A percentile compares a stretch with the other conserved stretches of the same genome.
Conservation (phyloP, 176 grass and related monocot genomes). For the Triticum aestivum region DNA sequence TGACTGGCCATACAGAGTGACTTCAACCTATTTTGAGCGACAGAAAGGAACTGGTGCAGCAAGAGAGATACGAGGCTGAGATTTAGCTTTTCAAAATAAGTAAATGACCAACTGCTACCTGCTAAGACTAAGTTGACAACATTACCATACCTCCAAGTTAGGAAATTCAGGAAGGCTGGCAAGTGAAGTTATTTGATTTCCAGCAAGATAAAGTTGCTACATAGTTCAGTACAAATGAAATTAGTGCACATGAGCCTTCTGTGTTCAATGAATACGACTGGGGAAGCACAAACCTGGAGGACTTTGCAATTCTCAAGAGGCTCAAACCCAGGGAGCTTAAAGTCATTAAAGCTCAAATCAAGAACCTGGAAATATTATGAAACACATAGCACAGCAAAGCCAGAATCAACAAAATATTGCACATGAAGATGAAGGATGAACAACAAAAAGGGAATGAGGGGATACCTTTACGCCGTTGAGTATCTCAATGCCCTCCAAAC, state of each 20-base stretch:
- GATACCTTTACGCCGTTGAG: conserved; percentile 90
- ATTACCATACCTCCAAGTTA: conserved; percentile 89
- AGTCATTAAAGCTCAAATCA: conserved; percentile 99
- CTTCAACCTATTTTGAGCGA: conserved; percentile 90
- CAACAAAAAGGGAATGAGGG: conserved; percentile 13
- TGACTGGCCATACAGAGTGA: conserved; percentile 83
- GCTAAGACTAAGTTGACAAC: conserved; percentile 23
- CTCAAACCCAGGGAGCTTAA: conserved; percentile 78
- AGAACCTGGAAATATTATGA: conserved; percentile 62
- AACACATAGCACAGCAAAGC: conserved; percentile 15
- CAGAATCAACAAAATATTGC: conserved; percentile 5
- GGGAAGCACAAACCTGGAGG: conserved; percentile 67
- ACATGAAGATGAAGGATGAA: neutral
- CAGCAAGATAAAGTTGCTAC: conserved; percentile 99
- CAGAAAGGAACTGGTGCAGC: conserved; percentile 81
- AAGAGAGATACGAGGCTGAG: conserved; percentile 34
- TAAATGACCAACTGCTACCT: conserved; percentile 30
- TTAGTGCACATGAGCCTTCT: conserved; percentile 37
- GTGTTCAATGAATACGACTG: conserved; percentile 27
- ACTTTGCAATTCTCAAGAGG: conserved; percentile 81
- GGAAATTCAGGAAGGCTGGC: conserved; percentile 79
- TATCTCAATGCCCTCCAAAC: conserved; percentile 82
- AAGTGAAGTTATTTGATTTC: conserved; percentile 98
- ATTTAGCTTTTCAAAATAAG: conserved; percentile 22
- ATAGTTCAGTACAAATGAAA: conserved; percentile 36